Conservation (phyloP, 257 asterid genomes). For the Ajuga chamaepitys region DNA sequence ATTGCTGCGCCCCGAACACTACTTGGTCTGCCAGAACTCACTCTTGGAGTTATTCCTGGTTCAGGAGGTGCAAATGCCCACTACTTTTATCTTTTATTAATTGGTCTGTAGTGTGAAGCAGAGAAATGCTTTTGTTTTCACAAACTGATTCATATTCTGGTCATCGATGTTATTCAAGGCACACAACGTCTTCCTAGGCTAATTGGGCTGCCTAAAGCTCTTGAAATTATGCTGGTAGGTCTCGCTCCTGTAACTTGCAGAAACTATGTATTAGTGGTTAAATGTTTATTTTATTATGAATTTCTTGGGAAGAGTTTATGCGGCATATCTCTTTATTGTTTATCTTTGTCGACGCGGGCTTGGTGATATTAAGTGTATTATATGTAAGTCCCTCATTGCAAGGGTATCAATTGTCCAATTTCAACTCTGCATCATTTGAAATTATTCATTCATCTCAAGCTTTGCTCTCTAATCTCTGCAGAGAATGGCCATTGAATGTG, state of each 20-base stretch:
- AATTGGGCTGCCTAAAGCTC: constrained; percentile 78
- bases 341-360: not conserved
- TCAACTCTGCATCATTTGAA: not conserved
- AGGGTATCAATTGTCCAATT: not conserved
- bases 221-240: constrained; percentile 87
- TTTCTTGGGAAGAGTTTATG: not conserved
- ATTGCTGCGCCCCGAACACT: constrained; percentile 73
- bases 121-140: constrained; percentile 9
- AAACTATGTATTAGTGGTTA: not conserved
- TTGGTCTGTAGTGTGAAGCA: constrained; percentile 6
- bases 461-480: not conserved
- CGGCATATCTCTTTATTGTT: not conserved
- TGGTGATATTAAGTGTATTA: constrained; percentile 3
- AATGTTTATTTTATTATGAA: not conserved
- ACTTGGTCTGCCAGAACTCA: constrained; percentile 95
- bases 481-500: not conserved
- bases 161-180: constrained; percentile 40
- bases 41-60: constrained; percentile 95
- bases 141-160: constrained; percentile 7
- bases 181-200: constrained; percentile 98
- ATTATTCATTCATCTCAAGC: not conserved
- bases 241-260: constrained; percentile 4
- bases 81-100: constrained; percentile 1
- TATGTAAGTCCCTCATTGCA: not conserved
- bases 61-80: constrained; percentile 60